Evolutionary conservation across 257 asterid species (phyloP).

Genomic region (Solanum medicagineum): DNA sequence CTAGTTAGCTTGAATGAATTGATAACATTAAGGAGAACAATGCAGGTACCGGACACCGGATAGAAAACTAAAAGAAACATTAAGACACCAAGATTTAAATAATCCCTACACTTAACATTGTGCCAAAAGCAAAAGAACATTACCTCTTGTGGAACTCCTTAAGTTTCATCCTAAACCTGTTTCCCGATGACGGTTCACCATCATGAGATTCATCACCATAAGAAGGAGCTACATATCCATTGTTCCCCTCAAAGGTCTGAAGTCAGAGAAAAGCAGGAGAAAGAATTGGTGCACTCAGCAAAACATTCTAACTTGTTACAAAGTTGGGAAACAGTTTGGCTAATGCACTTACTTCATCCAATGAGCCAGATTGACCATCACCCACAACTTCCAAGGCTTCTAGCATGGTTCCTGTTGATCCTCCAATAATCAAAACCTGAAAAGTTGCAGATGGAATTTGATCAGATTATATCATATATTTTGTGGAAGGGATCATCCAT

Average conservation of each 20-base stretch:
- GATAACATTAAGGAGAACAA: not conserved
- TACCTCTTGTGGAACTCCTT: conserved; percentile 83
- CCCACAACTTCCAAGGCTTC: conserved; percentile 92
- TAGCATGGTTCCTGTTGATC: conserved; percentile 99
- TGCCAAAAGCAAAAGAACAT: not conserved
- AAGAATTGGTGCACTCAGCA: not conserved
- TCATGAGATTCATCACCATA: conserved; percentile 47
- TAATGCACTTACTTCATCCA: conserved; percentile 60
- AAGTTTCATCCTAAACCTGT: conserved; percentile 84
- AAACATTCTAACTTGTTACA: not conserved
- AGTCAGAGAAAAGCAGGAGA: not conserved
- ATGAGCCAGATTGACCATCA: conserved; percentile 49
- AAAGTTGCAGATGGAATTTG: not conserved
- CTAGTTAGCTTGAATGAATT: not conserved
- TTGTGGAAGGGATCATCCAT: not conserved
- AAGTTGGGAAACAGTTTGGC: not conserved
- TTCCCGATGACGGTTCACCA: conserved; percentile 80
- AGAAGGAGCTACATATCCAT: conserved; percentile 67
- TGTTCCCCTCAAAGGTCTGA: conserved; percentile 66
- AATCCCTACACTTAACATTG: not conserved
- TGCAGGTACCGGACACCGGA: not conserved
- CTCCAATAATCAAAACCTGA: conserved; percentile 95
- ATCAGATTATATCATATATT: not conserved
- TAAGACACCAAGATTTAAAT: not conserved
- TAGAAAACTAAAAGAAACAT: not conserved